These are phyloP conservation scores for Candida sojae DNA, from an alignment of 1,139 yeast genomes.

Conservation along the genomic window DNA sequence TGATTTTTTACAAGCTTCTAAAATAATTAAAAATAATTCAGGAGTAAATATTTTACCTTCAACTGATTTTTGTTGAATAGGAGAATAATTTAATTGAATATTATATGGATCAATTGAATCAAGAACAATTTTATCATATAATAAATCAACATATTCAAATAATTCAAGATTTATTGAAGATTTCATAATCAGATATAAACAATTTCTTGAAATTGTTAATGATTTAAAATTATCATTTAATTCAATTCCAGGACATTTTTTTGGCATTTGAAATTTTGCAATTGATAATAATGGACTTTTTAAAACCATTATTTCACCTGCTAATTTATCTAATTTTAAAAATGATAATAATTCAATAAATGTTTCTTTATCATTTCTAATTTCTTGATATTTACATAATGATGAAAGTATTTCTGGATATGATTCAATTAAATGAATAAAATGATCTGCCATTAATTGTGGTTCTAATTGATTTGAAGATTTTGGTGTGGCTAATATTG, in stretches of 20 bases:
- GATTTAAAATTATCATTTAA: constrained; percentile 15
- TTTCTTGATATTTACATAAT: constrained; percentile 28
- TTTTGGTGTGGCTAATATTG: constrained; percentile 19
- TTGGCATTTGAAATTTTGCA: constrained; percentile 24
- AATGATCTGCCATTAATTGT: constrained; percentile 22
- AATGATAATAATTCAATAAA: constrained; percentile 29
- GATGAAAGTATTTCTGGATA: constrained; percentile 30
- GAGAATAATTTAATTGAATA: constrained; percentile 14
- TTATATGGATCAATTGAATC: constrained; percentile 22
- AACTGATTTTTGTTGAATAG: constrained; percentile 8
- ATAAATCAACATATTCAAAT: constrained; percentile 32
- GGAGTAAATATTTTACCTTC: constrained; percentile 24
- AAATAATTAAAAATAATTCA: constrained; percentile 25
- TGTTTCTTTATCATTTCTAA: constrained; percentile 19
- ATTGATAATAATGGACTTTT: constrained; percentile 25
- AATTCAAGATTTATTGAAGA: constrained; percentile 31
- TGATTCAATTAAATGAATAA: constrained; percentile 22
- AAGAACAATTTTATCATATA: constrained; percentile 37
- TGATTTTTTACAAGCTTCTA: constrained; percentile 25
- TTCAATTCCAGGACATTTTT: constrained; percentile 9
- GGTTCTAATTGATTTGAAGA: constrained; percentile 1
- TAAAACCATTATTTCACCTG: constrained; percentile 17
- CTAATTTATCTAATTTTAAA: constrained; percentile 30
- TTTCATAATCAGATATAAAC: constrained; percentile 29
- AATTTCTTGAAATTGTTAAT: constrained; percentile 8